Evolutionary conservation across 2,329 filamentous ascomycete genomes (phyloP).

Genomic region (Ascochyta fabae): DNA sequence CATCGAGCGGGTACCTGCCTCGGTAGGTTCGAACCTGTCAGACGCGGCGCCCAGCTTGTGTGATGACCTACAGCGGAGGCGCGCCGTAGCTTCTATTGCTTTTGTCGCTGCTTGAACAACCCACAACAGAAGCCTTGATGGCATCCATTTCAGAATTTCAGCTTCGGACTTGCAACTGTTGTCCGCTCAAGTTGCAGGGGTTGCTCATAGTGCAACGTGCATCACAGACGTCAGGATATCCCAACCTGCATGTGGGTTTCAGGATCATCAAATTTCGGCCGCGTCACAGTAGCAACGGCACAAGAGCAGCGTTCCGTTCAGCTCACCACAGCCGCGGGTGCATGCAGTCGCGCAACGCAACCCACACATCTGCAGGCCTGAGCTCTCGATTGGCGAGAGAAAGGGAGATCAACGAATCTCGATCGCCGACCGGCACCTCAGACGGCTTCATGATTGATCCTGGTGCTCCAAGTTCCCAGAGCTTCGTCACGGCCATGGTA

Average conservation of each 20-base stretch:
- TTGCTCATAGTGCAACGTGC: background rate
- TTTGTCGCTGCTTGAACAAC: background rate
- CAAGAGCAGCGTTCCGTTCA: conserved; percentile 14
- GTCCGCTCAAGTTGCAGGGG: background rate
- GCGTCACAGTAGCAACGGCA: conserved; percentile 2
- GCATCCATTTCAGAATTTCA: background rate
- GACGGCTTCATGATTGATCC: conserved; percentile 11
- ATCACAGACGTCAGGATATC: conserved; percentile 1
- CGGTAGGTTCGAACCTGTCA: background rate
- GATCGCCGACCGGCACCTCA: conserved; percentile 20
- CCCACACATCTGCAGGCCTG: conserved; percentile 7
- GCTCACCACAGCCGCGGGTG: conserved; percentile 23
- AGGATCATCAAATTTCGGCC: background rate
- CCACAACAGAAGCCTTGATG: background rate
- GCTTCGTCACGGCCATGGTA: background rate
- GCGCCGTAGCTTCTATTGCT: conserved; percentile 4
- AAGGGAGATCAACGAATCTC: conserved; percentile 14
- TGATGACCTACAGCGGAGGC: background rate
- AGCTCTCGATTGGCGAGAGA: conserved; percentile 33
- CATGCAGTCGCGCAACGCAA: conserved; percentile 10
- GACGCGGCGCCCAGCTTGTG: background rate
- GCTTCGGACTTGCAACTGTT: background rate
- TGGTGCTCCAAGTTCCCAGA: background rate
- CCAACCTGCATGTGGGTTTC: background rate
- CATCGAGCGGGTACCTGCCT: conserved; percentile 10